Percentiles rank a stretch among this genome's conserved stretches.
Conservation (phyloP, 1,139 yeast species). For the Yamadazyma songkhlaensis region DNA sequence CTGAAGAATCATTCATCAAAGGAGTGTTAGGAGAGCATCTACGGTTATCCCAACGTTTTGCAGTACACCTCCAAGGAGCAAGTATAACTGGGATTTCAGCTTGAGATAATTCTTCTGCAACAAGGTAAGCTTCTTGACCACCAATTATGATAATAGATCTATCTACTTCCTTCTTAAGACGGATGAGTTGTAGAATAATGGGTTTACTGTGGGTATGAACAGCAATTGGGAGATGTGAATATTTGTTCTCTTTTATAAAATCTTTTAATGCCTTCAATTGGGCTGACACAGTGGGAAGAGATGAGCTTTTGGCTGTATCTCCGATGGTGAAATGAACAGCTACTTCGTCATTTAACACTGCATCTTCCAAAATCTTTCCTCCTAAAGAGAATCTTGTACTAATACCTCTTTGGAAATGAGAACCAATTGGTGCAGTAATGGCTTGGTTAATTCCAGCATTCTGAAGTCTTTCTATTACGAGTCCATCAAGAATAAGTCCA, state of each 20-base stretch:
- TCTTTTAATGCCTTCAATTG: constrained; percentile 5
- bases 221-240: constrained; percentile 6
- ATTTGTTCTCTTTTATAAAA: not conserved
- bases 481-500: constrained; percentile 7
- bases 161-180: constrained; percentile 5
- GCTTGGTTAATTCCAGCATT: constrained; percentile 5
- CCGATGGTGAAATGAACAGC: constrained; percentile 8
- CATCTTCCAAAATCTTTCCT: not conserved
- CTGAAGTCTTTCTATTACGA: constrained; percentile 1
- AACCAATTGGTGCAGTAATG: constrained; percentile 5
- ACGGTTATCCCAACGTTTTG: constrained; percentile 7
- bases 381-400: constrained; percentile 6
- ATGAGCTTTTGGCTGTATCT: constrained; percentile 4
- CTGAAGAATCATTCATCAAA: constrained; percentile 3
- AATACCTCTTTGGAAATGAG: constrained; percentile 4
- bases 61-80: constrained; percentile 8
- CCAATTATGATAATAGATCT: constrained; percentile 9
- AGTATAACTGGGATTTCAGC: constrained; percentile 9
- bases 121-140: constrained; percentile 9
- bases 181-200: constrained; percentile 9
- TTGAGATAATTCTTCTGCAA: constrained; percentile 9
- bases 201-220: constrained; percentile 10
- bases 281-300: constrained; percentile 7
- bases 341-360: constrained; percentile 5
- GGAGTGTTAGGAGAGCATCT: constrained; percentile 8